Evolutionary conservation across 805 yeast genomes (phyloP).

Genomic region (Lipomyces starkeyi): DNA sequence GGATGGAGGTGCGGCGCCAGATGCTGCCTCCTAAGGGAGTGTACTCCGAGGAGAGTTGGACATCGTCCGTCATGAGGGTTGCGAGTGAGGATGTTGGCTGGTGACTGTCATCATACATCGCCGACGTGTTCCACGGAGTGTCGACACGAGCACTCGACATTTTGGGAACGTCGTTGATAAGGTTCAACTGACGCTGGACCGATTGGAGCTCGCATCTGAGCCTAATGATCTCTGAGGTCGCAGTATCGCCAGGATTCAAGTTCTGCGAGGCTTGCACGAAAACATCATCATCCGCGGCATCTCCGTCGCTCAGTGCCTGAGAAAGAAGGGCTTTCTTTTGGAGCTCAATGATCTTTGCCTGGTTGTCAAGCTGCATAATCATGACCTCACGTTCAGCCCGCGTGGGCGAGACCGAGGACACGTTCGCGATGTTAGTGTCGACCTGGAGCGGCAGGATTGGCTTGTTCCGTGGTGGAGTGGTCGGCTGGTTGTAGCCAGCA

Average conservation of each 20-base stretch:
- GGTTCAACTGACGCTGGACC: slow-evolving; percentile 21
- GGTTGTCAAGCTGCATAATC: slow-evolving; percentile 28
- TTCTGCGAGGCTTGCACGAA: background rate
- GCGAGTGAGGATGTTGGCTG: slow-evolving; percentile 4
- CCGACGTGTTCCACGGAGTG: slow-evolving; percentile 2
- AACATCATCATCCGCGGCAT: background rate
- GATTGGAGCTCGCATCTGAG: slow-evolving; percentile 26
- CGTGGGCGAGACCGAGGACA: slow-evolving; percentile 27
- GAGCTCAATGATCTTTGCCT: slow-evolving; percentile 31
- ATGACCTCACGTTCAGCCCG: slow-evolving; percentile 28
- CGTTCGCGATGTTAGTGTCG: slow-evolving; percentile 17
- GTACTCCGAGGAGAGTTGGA: slow-evolving; percentile 22
- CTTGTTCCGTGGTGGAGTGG: background rate
- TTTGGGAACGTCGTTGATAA: slow-evolving; percentile 8
- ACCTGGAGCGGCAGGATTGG: slow-evolving; percentile 19
- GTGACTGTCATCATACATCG: slow-evolving; percentile 11
- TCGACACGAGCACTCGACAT: slow-evolving; percentile 8
- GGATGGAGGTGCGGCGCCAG: slow-evolving; percentile 22
- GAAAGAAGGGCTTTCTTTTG: slow-evolving; percentile 29
- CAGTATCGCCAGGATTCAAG: slow-evolving; percentile 3
- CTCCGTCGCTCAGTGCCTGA: slow-evolving; percentile 20
- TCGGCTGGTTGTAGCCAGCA: slow-evolving; percentile 4
- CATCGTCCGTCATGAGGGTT: background rate
- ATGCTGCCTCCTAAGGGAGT: slow-evolving; percentile 31
- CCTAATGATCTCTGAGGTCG: background rate